Base-by-base conservation (phyloP, 768 basidiomycete genomes). In the Pleurotus sapidus region DNA sequence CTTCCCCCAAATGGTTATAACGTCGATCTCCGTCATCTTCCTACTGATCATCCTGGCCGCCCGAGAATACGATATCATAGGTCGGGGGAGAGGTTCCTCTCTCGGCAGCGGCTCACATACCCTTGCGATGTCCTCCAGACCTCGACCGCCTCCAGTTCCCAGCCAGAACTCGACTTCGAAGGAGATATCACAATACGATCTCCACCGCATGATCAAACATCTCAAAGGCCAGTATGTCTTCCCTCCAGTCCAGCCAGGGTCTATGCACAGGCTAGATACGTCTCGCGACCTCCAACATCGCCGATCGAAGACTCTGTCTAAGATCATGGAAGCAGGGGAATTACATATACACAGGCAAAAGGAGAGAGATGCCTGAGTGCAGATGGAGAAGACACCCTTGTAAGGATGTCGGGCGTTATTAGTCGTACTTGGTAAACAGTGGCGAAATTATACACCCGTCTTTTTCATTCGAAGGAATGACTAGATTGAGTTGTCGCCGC, bases 1-100 rank as follows among this genome's bases (percentile, higher is more conserved):
- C 65, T 84, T 85, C 63, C 81, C 83, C 4, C 83, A 85, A 64
- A 83, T 84, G 79, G 68, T 82, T 23, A 66, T 80, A 25, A 65
- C 72, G n/a, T 71, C 73, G 6, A 64, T 74, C 1, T 77, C 76
- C 8, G 70, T 71, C 14, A 67, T 80, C 25, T 54, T 65, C n/a
- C 68, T 84, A 1, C 68, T 83, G 24, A 65, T 77, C 30, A 72
- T 75, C 12, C 58, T 81, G 20, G 71, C 75, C 12, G 68, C 71
- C n/a, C 74, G 73, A 34, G 82, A 82, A 65, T 56, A 74, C 37
- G 72, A 75, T 51, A 46, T 38, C 43, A 59, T 64, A 42, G 18
- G 51, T 9, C 51, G 39, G 18, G 59, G 61, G 39, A 34, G 9
- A 3, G 27, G 60, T 7, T 51, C 58, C 7, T 43, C 38, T 30